Conservation (phyloP, 371 early-diverging fungal genomes). For the Lichtheimia hyalospora region DNA sequence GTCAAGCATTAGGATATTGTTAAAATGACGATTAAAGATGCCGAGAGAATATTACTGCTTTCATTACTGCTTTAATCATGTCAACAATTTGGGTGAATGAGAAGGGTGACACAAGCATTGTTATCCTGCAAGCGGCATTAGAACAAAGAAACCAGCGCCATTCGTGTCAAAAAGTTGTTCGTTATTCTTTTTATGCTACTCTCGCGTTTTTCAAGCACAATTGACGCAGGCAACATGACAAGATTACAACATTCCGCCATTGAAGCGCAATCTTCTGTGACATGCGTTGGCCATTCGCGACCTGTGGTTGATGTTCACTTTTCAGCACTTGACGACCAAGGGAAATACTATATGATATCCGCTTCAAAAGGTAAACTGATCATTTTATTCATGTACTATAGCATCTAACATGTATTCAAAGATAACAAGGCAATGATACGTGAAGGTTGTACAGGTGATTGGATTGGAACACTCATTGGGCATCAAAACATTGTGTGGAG, state of each 20-base stretch:
- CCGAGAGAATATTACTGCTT: no score
- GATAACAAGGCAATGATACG: conserved; percentile 87
- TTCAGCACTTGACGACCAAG: conserved; percentile 66
- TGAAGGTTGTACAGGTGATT: conserved; percentile 86
- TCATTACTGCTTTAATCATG: no score
- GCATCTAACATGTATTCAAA: conserved; percentile 17
- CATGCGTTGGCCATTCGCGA: conserved; percentile 86
- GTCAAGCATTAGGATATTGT: no score
- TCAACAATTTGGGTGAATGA: no score
- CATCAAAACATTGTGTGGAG: conserved; percentile 93
- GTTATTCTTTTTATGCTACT: no score
- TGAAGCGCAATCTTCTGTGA: conserved; percentile 60
- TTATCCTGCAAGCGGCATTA: no score
- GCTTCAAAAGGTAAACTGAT: conserved; percentile 80
- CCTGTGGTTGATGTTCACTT: conserved; percentile 88
- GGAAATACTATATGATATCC: conserved; percentile 76
- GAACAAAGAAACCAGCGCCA: no score
- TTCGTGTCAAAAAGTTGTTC: no score
- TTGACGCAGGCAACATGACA: not conserved
- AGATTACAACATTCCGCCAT: conserved; percentile 8
- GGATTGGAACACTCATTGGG: conserved; percentile 86
- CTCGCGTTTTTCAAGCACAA: no score
- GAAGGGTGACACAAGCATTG: no score
- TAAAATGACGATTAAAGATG: no score
- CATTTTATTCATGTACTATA: not conserved